Percentiles rank a stretch among this genome's conserved stretches.
These are phyloP conservation scores for Sabuloglossum arenarium DNA, from an alignment of 495 filamentous ascomycete genomes.

Conservation along the genomic window DNA sequence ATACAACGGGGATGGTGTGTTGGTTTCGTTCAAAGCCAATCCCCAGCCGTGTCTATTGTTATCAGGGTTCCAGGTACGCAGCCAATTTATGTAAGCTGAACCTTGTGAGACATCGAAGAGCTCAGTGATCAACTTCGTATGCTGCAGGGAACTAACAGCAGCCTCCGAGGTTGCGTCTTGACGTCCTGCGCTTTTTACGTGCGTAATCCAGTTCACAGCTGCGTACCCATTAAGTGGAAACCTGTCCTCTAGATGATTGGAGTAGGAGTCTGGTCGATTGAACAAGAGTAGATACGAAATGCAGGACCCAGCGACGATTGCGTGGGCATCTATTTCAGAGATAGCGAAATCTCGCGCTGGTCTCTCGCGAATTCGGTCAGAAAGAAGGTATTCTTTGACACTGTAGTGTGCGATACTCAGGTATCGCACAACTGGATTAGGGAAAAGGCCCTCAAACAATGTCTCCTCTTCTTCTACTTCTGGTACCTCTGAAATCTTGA, in stretches of 20 bases:
- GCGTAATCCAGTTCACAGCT: background rate
- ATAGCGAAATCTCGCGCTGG: constrained; percentile 1
- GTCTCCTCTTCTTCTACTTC: constrained; percentile 1
- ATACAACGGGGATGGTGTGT: background rate
- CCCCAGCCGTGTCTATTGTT: background rate
- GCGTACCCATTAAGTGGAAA: constrained; percentile 6
- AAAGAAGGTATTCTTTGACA: constrained; percentile 13
- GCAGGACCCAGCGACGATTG: constrained; percentile 11
- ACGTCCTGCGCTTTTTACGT: background rate
- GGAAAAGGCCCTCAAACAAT: background rate
- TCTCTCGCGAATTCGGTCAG: background rate
- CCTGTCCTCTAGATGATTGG: constrained; percentile 1
- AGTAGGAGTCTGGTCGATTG: background rate
- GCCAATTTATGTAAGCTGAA: background rate
- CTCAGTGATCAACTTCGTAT: background rate
- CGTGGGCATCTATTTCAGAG: constrained; percentile 8
- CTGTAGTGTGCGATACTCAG: constrained; percentile 11
- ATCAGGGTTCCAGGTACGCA: background rate
- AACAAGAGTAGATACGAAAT: constrained; percentile 14
- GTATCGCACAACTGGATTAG: background rate
- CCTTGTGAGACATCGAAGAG: background rate
- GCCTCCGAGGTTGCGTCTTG: background rate
- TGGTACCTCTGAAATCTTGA: background rate
- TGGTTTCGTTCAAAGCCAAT: background rate
- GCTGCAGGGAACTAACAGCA: no score